Evolutionary conservation across 2,329 filamentous ascomycete species (phyloP), one percentile per base, ranked within the genome.

Genomic region (Fusarium scirpi): DNA sequence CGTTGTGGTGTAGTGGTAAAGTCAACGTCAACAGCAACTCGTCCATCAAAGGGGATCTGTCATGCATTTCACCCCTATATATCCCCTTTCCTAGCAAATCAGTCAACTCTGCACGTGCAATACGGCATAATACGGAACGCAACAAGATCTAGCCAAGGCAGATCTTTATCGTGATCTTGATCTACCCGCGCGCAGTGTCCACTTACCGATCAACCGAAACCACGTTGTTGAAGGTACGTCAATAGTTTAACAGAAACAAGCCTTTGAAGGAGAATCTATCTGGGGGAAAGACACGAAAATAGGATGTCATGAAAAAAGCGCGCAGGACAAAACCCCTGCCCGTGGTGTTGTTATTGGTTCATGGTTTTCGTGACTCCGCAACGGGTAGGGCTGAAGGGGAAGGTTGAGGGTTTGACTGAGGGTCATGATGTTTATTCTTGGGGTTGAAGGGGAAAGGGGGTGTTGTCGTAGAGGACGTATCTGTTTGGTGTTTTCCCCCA

Each of bases 191-290:
- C 44, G 67, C 44, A 59, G 57, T 68, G 55, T 51, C 69, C 69
- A 73, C 68, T 71, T 66, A 71, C 68, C 68, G 68, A 71, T 71
- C 68, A 56, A 61, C 66, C 64, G 64, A 56, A 54, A 38, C 53
- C 66, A 69, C 64, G 59, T 63, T 56, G 29, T 59, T 56, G 32
- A 49, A 32, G 40, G 58, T 34, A 40, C 41, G 55, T 46, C 46
- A n/a, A 55, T 45, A 22, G 49, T 62, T 38, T 45, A 45, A 43
- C 34, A 63, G 52, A 64, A 64, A 38, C 34, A 38, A 38, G 34
- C 34, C 43, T 46, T 53, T 47, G 24, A 38, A 9, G 25, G 32
- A 49, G 44, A 54, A 38, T 67, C 16, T 25, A 24, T 56, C 58
- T 13, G 48, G 48, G 38, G 40, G 49, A 32, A 22, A 22, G 12